Percentiles rank a stretch among this genome's conserved stretches.
These are phyloP conservation scores for Microdochium paspali DNA, from an alignment of 2,329 filamentous ascomycete species.

Conservation along the genomic window DNA sequence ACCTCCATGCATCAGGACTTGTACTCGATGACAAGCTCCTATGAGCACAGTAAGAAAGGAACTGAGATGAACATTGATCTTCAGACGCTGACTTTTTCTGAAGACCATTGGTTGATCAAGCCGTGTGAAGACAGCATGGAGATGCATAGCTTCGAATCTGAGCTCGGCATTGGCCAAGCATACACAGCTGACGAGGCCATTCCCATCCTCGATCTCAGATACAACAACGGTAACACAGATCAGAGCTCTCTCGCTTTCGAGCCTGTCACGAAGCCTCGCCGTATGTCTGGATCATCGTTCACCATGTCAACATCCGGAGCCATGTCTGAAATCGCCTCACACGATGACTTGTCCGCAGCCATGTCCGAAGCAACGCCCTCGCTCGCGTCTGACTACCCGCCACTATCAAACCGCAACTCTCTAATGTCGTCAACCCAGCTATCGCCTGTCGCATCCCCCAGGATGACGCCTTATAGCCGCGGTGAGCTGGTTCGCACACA, in stretches of 20 bases:
- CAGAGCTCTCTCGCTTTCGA: conserved; percentile 40
- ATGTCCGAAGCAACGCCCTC: conserved; percentile 55
- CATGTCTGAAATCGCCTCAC: conserved; percentile 59
- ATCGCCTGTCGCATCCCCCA: conserved; percentile 64
- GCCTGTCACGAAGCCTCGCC: conserved; percentile 43
- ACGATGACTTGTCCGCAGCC: conserved; percentile 60
- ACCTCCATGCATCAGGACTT: conserved; percentile 50
- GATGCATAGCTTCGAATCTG: conserved; percentile 43
- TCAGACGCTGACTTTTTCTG: conserved; percentile 3
- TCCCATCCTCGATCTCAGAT: conserved; percentile 52
- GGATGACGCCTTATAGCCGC: conserved; percentile 51
- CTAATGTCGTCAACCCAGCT: conserved; percentile 61
- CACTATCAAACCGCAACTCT: conserved; percentile 58
- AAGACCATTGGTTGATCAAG: conserved; percentile 45
- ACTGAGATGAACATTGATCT: conserved; percentile 11
- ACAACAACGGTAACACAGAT: conserved; percentile 36
- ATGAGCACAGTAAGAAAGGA: conserved; percentile 44
- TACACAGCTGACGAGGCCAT: conserved; percentile 55
- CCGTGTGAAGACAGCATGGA: conserved; percentile 47
- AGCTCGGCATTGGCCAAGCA: conserved; percentile 52
- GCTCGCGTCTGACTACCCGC: conserved; percentile 57
- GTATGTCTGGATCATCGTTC: conserved; percentile 65
- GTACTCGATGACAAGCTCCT: conserved; percentile 34
- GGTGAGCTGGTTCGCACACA: conserved; percentile 53
- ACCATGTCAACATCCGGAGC: conserved; percentile 59